Conservation (phyloP, 2,329 filamentous ascomycete species). For the Aspergillus amoenus region DNA sequence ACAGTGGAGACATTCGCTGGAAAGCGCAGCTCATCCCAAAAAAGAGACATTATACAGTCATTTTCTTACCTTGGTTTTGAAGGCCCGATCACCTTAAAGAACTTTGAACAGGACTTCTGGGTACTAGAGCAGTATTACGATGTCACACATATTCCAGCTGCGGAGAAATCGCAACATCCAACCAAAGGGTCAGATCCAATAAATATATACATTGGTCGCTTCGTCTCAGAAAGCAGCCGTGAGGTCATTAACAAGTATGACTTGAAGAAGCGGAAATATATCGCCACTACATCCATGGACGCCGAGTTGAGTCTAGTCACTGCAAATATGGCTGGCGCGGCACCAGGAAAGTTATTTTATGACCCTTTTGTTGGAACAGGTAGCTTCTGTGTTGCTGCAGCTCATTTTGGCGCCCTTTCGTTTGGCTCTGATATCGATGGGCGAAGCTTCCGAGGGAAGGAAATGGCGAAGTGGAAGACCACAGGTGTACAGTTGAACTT, state of each 20-base stretch:
- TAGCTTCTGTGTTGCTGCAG: conserved; percentile 85
- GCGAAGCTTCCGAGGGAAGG: conserved; percentile 72
- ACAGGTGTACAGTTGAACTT: conserved; percentile 68
- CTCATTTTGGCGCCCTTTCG: conserved; percentile 80
- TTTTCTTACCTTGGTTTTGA: conserved; percentile 77
- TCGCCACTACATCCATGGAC: conserved; percentile 97
- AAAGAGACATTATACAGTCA: conserved; percentile 74
- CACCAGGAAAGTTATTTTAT: conserved; percentile 81
- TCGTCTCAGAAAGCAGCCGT: conserved; percentile 65
- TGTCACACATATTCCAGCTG: conserved; percentile 3
- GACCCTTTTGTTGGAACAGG: conserved; percentile 96
- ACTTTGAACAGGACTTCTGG: conserved; percentile 71
- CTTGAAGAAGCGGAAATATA: conserved; percentile 89
- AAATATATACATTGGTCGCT: conserved; percentile 69
- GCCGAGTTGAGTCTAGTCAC: conserved; percentile 88
- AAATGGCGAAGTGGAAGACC: conserved; percentile 47
- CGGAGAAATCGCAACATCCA: conserved; percentile 25
- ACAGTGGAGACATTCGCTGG: conserved; percentile 78
- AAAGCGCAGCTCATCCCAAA: conserved; percentile 62
- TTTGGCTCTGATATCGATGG: conserved; percentile 94
- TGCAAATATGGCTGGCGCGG: conserved; percentile 83
- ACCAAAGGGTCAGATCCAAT: conserved; percentile 48
- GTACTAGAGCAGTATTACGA: conserved; percentile 79
- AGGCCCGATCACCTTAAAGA: conserved; percentile 74
- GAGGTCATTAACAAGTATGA: conserved; percentile 73